Percentiles rank a stretch among this genome's conserved stretches.
Conservation (phyloP, 2,329 filamentous ascomycete genomes). For the Chaetomiaceae sp. region DNA sequence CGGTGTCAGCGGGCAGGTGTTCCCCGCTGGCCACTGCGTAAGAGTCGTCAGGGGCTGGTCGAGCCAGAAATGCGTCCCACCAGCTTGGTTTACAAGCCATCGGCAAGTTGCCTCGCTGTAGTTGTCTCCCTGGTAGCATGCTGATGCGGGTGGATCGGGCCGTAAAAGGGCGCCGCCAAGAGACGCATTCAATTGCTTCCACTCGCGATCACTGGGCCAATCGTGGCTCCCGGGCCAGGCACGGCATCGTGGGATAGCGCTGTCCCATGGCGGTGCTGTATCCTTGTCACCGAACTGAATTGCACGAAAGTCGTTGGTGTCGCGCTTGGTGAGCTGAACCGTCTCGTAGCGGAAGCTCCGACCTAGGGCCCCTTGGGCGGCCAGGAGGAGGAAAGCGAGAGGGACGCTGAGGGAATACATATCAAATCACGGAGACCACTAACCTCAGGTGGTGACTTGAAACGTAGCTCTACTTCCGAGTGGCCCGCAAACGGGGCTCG, state of each 20-base stretch:
- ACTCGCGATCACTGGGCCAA: conserved; percentile 23
- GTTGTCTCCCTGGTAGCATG: conserved; percentile 29
- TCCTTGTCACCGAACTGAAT: conserved; percentile 1
- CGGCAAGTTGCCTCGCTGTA: conserved; percentile 28
- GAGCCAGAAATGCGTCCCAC: conserved; percentile 27
- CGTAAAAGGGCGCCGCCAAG: conserved; percentile 30
- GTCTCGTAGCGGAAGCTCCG: conserved; percentile 6
- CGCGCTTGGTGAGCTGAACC: not conserved
- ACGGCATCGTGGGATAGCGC: conserved; percentile 2
- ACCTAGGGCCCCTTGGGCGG: not conserved
- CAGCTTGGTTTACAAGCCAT: conserved; percentile 23
- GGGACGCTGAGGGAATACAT: not conserved
- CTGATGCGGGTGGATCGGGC: conserved; percentile 30
- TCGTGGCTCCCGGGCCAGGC: conserved; percentile 7
- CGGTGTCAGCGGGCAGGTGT: conserved; percentile 30
- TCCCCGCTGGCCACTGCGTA: conserved; percentile 33
- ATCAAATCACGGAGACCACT: no score
- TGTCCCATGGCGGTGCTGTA: not conserved
- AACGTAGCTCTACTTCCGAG: no score
- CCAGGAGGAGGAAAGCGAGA: not conserved
- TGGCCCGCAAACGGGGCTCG: no score
- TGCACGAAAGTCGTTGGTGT: not conserved
- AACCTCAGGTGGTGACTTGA: no score
- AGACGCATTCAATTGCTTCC: conserved; percentile 29
- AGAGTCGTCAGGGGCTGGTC: conserved; percentile 32